phyloP scores from a whole-genome alignment of 2,329 filamentous ascomycete genomes.

The Xylariaceae sp. region DNA sequence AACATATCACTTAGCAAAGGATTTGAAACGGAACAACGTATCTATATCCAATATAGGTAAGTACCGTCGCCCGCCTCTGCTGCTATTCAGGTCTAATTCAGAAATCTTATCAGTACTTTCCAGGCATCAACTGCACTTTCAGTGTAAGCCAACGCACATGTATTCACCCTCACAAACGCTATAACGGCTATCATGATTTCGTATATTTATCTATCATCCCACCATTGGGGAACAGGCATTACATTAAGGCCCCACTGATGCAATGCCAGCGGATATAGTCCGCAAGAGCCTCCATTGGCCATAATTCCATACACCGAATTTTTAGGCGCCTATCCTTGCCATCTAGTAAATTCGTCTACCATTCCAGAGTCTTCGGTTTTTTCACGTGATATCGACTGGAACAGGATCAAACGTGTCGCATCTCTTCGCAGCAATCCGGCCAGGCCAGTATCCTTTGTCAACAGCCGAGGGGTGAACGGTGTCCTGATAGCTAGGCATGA shows the following conservation, averaged over 20 bases:
- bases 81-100: no score
- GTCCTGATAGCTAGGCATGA: no score
- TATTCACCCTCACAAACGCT: not conserved
- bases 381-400: slow-evolving; percentile 13
- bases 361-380: slow-evolving; percentile 24
- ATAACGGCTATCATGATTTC: not conserved
- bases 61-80: no score
- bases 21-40: no score
- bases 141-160: no score
- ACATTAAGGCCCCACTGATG: slow-evolving; percentile 6
- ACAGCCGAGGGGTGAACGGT: no score
- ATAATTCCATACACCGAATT: slow-evolving; percentile 12
- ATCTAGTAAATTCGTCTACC: slow-evolving; percentile 26
- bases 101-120: no score
- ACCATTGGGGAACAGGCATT: slow-evolving; percentile 7
- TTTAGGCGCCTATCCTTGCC: slow-evolving; percentile 19
- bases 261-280: slow-evolving; percentile 8
- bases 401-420: slow-evolving; percentile 8
- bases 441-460: not conserved
- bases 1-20: no score
- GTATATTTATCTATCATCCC: slow-evolving; percentile 1
- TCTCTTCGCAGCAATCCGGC: slow-evolving; percentile 4
- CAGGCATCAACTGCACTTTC: no score
- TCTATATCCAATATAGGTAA: no score
- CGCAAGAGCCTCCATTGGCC: slow-evolving; percentile 16